These are phyloP conservation scores for Tolypocladium guangdongense DNA, from an alignment of 2,329 filamentous ascomycete genomes.

Conservation along the genomic window DNA sequence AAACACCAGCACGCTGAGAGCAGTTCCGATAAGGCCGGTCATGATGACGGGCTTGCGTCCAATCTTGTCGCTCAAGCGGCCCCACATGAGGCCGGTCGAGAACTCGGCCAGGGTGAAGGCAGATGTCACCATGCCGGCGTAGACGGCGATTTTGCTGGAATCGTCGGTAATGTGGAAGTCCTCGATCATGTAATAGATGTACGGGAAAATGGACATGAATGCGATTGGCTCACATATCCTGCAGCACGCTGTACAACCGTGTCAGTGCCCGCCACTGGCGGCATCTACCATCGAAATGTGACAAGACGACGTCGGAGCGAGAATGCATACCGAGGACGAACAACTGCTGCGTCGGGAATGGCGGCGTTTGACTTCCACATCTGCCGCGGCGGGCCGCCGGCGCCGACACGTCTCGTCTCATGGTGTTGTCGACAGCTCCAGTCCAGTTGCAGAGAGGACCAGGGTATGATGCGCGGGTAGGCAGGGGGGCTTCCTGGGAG, in stretches of 20 bases:
- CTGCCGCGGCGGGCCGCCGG: constrained; percentile 12
- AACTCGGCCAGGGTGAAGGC: constrained; percentile 95
- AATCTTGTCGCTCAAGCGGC: constrained; percentile 79
- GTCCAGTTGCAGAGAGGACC: background rate
- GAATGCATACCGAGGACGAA: constrained; percentile 37
- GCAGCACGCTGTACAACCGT: constrained; percentile 56
- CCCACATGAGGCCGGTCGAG: constrained; percentile 86
- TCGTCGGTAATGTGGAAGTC: constrained; percentile 79
- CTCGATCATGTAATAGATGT: constrained; percentile 95
- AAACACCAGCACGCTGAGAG: constrained; percentile 84
- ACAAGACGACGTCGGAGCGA: background rate
- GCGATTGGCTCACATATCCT: constrained; percentile 97
- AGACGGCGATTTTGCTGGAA: constrained; percentile 72
- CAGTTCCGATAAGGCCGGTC: constrained; percentile 81
- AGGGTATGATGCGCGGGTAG: background rate
- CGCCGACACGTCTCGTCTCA: constrained; percentile 17
- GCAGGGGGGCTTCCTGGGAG: background rate
- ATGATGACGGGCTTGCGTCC: constrained; percentile 89
- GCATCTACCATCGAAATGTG: background rate
- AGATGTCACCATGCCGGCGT: constrained; percentile 92
- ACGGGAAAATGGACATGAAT: constrained; percentile 99
- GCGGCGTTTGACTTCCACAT: constrained; percentile 13
- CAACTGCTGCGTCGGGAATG: constrained; percentile 35
- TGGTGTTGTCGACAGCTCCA: constrained; percentile 6
- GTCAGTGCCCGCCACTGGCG: background rate